phyloP scores from a whole-genome alignment of 2,329 filamentous ascomycete species.

The Penicillium sp. region DNA sequence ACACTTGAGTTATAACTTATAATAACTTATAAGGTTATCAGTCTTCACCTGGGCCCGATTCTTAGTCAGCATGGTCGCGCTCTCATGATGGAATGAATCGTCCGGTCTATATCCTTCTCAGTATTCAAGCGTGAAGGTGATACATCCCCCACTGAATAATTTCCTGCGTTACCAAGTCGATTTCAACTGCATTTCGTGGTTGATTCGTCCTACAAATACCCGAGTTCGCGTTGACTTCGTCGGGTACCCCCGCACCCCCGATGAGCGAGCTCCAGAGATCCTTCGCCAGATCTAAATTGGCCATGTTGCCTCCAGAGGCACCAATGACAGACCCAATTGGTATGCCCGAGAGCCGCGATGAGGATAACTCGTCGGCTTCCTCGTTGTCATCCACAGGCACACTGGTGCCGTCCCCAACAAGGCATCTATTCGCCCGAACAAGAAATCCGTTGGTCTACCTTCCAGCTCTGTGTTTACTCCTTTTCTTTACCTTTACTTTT shows the following conservation, averaged over 20 bases:
- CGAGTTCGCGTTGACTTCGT: background rate
- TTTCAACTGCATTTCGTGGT: background rate
- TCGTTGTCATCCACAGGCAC: slow-evolving; percentile 93
- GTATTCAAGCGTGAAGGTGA: background rate
- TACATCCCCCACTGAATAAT: background rate
- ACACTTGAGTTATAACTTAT: background rate
- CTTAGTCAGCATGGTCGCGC: background rate
- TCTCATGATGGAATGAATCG: background rate
- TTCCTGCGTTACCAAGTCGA: background rate
- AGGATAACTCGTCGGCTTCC: slow-evolving; percentile 72
- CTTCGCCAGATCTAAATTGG: slow-evolving; percentile 75
- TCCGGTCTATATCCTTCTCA: background rate
- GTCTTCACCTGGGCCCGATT: background rate
- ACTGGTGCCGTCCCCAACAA: slow-evolving; percentile 75
- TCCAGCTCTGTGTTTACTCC: background rate
- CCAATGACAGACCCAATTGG: slow-evolving; percentile 47
- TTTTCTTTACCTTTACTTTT: background rate
- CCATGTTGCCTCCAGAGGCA: slow-evolving; percentile 59
- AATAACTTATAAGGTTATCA: too few species aligned
- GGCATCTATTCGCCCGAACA: slow-evolving; percentile 71
- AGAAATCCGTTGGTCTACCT: slow-evolving; percentile 56
- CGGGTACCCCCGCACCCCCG: slow-evolving; percentile 4
- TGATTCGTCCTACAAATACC: background rate
- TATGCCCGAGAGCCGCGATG: slow-evolving; percentile 31
- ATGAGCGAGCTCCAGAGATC: slow-evolving; percentile 83